Conservation (phyloP, 2,329 filamentous ascomycete genomes). For the Didymella sp. region DNA sequence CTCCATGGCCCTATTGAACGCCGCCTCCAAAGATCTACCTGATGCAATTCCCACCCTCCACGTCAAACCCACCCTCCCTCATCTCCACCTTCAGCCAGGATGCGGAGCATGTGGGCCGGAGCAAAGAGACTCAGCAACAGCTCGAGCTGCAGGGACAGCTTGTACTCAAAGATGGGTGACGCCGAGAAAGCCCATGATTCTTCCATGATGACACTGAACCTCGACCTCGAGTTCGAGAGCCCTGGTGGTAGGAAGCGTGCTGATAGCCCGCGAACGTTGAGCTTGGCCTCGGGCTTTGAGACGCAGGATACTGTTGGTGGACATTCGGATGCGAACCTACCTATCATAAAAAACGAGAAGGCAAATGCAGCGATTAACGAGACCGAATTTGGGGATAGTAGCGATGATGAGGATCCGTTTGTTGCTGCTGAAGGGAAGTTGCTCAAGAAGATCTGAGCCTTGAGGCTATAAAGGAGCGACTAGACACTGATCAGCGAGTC, state of each 20-base stretch:
- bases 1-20: conserved; percentile 32
- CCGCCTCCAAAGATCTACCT: conserved; percentile 34
- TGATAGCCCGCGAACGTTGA: conserved; percentile 17
- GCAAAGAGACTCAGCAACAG: conserved; percentile 22
- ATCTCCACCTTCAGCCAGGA: conserved; percentile 28
- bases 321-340: background rate
- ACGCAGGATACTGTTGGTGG: conserved; percentile 29
- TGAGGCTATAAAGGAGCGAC: background rate
- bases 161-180: conserved; percentile 25
- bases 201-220: conserved; percentile 25
- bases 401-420: conserved; percentile 15
- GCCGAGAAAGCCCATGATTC: conserved; percentile 11
- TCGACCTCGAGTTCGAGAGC: conserved; percentile 26
- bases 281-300: conserved; percentile 27
- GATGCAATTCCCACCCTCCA: conserved; percentile 30
- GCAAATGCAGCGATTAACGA: conserved; percentile 4
- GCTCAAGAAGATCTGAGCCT: conserved; percentile 11
- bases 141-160: conserved; percentile 20
- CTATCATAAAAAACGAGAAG: conserved; percentile 7
- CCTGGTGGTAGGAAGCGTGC: conserved; percentile 1
- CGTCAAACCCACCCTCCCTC: conserved; percentile 27
- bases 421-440: conserved; percentile 9
- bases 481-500: background rate
- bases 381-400: conserved; percentile 5
- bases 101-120: conserved; percentile 38